Base-by-base conservation (phyloP, 345 rosid genomes). In the Brassica juncea region DNA sequence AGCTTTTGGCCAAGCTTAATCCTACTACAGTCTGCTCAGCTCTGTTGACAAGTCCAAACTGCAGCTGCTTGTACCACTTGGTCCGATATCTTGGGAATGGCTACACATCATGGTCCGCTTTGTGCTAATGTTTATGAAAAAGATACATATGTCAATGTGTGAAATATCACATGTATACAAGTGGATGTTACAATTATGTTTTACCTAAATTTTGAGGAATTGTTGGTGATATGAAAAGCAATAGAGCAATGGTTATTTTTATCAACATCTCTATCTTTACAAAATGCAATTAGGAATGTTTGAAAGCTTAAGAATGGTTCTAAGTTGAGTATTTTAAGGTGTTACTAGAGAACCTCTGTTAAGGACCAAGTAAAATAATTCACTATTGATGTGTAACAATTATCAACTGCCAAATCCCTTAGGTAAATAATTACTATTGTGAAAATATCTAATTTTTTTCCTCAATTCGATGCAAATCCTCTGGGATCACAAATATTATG, bases 41-140 rank as follows among this genome's bases (percentile, higher is more conserved):
- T 84, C 2, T 39, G 9, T 65, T 85, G 87, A 63, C 93, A 90
- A 49, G 90, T 90, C 96, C 94, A 94, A 63, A 86, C 87, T 76
- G 87, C 2, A 23, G 90, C 92, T 32, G 54, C 79, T 77, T 86
- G 91, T 84, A 92, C 42, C 73, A 85, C 90, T 2, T 67, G 70
- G 12, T 88, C 90, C 2, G 90, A 88, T 5, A 87, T 81, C 66
- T 90, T 90, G 77, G 74, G 80, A 70, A 90, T 90, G 0, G 87
- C 92, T 75, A 89, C 81, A 68, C 97, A 91, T 89, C 91, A 91
- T 79, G 83, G 84, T 87, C 82, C 88, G 0, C 58, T 68, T 49
- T 81, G 87, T 65, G 23, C 54, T 19, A 19, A 19, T n/a, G 57
- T 12, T 61, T 67, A 31, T 19, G 47, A 21, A 15, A 59, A 37